These are phyloP conservation scores for Lecanicillium sp. DNA, from an alignment of 2,329 filamentous ascomycete genomes.

Conservation along the genomic window DNA sequence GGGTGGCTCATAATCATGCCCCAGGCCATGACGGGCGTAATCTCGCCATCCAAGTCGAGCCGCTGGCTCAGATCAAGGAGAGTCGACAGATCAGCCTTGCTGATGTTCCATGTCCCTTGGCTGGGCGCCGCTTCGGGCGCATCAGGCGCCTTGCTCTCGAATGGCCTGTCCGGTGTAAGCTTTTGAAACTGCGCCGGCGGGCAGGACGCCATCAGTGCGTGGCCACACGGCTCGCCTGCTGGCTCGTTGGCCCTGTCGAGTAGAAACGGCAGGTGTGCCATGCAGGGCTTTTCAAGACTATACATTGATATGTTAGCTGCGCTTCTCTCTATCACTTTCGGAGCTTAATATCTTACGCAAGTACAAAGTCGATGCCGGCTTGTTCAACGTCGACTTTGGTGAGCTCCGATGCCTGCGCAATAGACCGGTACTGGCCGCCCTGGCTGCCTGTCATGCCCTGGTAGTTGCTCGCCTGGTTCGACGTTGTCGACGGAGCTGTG, in stretches of 20 bases:
- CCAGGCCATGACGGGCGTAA: conserved; percentile 95
- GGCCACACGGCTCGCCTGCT: conserved; percentile 69
- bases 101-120: conserved; percentile 73
- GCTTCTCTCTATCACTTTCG: background rate
- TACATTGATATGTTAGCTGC: conserved; percentile 23
- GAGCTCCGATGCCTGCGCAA: conserved; percentile 18
- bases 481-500: conserved; percentile 31
- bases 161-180: conserved; percentile 42
- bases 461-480: conserved; percentile 17
- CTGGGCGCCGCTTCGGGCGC: conserved; percentile 22
- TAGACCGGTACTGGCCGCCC: conserved; percentile 22
- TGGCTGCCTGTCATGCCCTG: conserved; percentile 20
- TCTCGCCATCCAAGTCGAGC: conserved; percentile 78
- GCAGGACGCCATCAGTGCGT: conserved; percentile 88
- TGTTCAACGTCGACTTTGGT: conserved; percentile 64
- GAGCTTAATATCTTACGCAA: conserved; percentile 64
- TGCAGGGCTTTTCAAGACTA: conserved; percentile 87
- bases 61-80: conserved; percentile 77
- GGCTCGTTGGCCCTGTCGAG: conserved; percentile 51
- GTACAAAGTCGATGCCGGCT: conserved; percentile 81
- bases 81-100: conserved; percentile 68
- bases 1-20: conserved; percentile 70
- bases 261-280: conserved; percentile 80
- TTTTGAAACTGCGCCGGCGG: conserved; percentile 59
- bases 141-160: conserved; percentile 32